Base-by-base conservation (phyloP, 495 filamentous ascomycete species). In the Recurvomyces mirabilis region DNA sequence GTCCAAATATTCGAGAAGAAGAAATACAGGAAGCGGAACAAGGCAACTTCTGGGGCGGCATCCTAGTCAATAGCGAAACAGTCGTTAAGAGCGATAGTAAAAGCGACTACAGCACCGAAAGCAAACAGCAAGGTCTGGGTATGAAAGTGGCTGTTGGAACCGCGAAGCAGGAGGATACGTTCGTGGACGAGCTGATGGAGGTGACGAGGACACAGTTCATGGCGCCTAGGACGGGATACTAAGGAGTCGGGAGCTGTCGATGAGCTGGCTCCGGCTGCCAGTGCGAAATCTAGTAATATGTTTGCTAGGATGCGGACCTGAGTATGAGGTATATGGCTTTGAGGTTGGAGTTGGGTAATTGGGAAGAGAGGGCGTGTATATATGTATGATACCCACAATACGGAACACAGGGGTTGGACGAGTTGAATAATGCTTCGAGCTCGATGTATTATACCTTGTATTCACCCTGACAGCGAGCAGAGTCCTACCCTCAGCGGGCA, bases 161-260 rank as follows among this genome's bases (percentile, higher is more conserved):
- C 14, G 58, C 53, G 12, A 46, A 41, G 33, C 58, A 62, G 40
- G 42, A 60, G 35, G 41, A 41, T 36, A 66, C 58, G 2, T 59
- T 57, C 32, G 58, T 57, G 2, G 63, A 66, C 29, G 52, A 55
- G 45, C 51, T 65, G 15, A 56, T 57, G 34, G 34, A 43, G 15
- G 51, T 61, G 25, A 61, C 61, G 6, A 42, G 26, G 20, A 26
- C 50, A 9, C 37, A 45, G 1, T 53, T 53, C 40, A 26, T 43
- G 39, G 28, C 46, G 23, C 29, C 46, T 4, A 42, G 31, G 39
- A 21, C 43, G 9, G 35, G 36, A 21, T 40, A 40, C 14, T 47
- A 42, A 28, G 25, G 3, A n/a, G n/a, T n/a, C n/a, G n/a, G n/a
- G n/a, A n/a, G n/a, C n/a, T n/a, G n/a, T n/a, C n/a, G n/a, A n/a